Evolutionary conservation across 1,139 yeast genomes (phyloP).

Genomic region (Diutina catenulata): DNA sequence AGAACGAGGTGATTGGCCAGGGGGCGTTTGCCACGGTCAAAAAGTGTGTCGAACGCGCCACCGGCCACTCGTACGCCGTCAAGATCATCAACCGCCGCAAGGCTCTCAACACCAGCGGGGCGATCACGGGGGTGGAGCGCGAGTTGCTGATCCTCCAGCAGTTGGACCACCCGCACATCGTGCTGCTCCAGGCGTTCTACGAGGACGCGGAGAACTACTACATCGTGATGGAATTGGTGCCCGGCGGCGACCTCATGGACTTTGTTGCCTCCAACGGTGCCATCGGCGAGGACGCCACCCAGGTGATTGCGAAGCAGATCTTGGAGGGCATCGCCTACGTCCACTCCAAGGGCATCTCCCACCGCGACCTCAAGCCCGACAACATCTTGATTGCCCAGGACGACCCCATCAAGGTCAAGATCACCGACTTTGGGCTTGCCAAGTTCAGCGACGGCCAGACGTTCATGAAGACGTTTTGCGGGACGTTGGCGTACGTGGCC

Average conservation of each 20-base stretch:
- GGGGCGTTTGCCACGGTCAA: constrained; percentile 97
- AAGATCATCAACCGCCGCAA: constrained; percentile 79
- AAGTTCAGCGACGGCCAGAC: constrained; percentile 69
- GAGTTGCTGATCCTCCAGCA: constrained; percentile 72
- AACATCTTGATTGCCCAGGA: constrained; percentile 84
- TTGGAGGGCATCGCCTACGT: constrained; percentile 78
- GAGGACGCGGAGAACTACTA: constrained; percentile 76
- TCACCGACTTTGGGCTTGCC: constrained; percentile 89
- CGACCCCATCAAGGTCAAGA: constrained; percentile 80
- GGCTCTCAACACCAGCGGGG: constrained; percentile 60
- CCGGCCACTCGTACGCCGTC: constrained; percentile 82
- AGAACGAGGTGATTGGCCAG: constrained; percentile 80
- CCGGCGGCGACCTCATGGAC: constrained; percentile 98
- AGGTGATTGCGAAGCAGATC: constrained; percentile 76
- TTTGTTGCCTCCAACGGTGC: constrained; percentile 88
- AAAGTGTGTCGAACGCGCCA: constrained; percentile 73
- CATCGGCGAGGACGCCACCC: constrained; percentile 81
- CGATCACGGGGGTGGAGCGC: constrained; percentile 59
- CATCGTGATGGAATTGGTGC: constrained; percentile 87
- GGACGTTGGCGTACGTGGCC: constrained; percentile 84
- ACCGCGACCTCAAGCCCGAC: constrained; percentile 88
- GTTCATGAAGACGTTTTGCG: constrained; percentile 80
- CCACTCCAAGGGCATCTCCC: constrained; percentile 81
- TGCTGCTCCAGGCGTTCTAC: constrained; percentile 67
- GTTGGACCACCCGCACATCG: constrained; percentile 77